phyloP scores from a whole-genome alignment of 1,139 yeast genomes.

The Protomyces macrosporus region DNA sequence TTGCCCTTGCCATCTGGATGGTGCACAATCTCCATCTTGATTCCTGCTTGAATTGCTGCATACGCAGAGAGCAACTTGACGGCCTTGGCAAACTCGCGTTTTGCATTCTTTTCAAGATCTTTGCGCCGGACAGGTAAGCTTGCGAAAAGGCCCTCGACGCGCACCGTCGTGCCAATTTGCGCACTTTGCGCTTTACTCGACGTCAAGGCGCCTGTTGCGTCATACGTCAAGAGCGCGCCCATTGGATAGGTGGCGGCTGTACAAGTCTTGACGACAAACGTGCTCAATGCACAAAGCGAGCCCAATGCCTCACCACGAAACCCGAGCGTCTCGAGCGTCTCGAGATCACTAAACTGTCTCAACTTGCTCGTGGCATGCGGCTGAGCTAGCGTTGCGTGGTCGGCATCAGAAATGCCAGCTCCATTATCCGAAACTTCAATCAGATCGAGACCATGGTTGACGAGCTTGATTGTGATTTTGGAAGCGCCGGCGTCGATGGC shows the following conservation, averaged over 20 bases:
- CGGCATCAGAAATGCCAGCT: conserved; percentile 57
- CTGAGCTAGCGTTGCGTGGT: conserved; percentile 54
- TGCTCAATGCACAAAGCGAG: conserved; percentile 59
- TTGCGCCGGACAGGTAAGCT: conserved; percentile 65
- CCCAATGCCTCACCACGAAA: conserved; percentile 84
- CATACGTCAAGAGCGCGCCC: conserved; percentile 53
- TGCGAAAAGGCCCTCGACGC: conserved; percentile 51
- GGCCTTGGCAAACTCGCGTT: conserved; percentile 66
- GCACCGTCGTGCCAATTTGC: conserved; percentile 54
- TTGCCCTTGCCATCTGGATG: not conserved
- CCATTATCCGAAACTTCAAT: conserved; percentile 76
- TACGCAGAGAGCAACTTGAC: conserved; percentile 61
- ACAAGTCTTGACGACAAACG: conserved; percentile 53
- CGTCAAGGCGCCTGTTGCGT: conserved; percentile 46
- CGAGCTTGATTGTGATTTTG: conserved; percentile 55
- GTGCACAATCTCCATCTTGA: conserved; percentile 34
- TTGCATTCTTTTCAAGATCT: conserved; percentile 62
- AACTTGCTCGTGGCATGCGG: conserved; percentile 82
- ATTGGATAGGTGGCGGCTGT: conserved; percentile 49
- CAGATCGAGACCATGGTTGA: conserved; percentile 68
- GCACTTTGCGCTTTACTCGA: not conserved
- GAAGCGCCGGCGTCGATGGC: conserved; percentile 57
- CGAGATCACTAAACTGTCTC: conserved; percentile 52
- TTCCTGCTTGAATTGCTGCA: conserved; percentile 54
- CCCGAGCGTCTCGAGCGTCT: conserved; percentile 55